phyloP scores from a whole-genome alignment of 2,329 filamentous ascomycete species.

The Colletotrichum sp. region DNA sequence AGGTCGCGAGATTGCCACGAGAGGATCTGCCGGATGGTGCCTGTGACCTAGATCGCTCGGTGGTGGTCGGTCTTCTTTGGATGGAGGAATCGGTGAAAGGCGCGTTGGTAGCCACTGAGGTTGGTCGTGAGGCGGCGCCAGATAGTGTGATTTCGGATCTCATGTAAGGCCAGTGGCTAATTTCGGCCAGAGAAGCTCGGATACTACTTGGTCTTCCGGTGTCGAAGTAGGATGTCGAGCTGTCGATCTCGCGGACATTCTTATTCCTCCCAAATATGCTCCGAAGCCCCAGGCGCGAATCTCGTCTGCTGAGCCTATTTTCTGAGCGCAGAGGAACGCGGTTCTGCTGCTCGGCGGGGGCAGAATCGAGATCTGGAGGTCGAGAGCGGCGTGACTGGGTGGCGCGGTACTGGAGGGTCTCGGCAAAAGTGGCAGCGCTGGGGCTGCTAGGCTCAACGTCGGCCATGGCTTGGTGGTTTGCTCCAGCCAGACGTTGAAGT shows the following conservation, averaged over 20 bases:
- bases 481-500: background rate
- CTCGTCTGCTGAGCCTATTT: slow-evolving; percentile 49
- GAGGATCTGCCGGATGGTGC: slow-evolving; percentile 6
- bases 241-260: slow-evolving; percentile 37
- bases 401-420: slow-evolving; percentile 33
- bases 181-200: slow-evolving; percentile 51
- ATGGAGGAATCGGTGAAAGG: slow-evolving; percentile 10
- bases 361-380: slow-evolving; percentile 40
- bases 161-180: slow-evolving; percentile 46
- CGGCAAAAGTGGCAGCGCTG: slow-evolving; percentile 18
- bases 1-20: slow-evolving; percentile 46
- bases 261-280: slow-evolving; percentile 56
- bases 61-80: slow-evolving; percentile 2
- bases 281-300: slow-evolving; percentile 57
- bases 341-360: slow-evolving; percentile 33
- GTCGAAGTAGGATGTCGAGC: slow-evolving; percentile 31
- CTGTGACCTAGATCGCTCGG: slow-evolving; percentile 7
- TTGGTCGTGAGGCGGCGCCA: background rate
- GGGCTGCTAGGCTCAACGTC: slow-evolving; percentile 18
- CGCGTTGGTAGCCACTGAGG: slow-evolving; percentile 2
- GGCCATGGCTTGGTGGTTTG: slow-evolving; percentile 10
- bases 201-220: slow-evolving; percentile 39
- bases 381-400: slow-evolving; percentile 38
- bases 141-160: slow-evolving; percentile 15
- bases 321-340: slow-evolving; percentile 45